phyloP scores from a whole-genome alignment of 805 yeast species.

The Myxozyma melibiosi region DNA sequence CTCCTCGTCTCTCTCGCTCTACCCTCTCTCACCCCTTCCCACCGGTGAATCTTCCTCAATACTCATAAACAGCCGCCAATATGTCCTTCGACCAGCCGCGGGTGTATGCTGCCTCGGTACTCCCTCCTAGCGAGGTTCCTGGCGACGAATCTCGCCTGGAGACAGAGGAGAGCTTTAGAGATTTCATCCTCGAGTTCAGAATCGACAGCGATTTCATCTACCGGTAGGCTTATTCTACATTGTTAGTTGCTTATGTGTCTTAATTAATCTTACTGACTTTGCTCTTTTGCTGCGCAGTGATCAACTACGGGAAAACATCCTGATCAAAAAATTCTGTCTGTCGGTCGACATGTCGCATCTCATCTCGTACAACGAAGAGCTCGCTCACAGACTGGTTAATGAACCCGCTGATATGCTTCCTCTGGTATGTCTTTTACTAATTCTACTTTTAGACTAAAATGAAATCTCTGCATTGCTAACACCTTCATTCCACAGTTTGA shows the following conservation, averaged over 20 bases:
- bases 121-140: constrained; percentile 51
- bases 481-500: constrained; percentile 32
- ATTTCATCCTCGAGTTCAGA: constrained; percentile 83
- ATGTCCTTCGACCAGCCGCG: constrained; percentile 47
- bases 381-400: constrained; percentile 79
- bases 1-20: background rate
- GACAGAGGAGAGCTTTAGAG: constrained; percentile 55
- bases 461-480: background rate
- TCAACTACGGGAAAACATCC: constrained; percentile 82
- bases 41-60: background rate
- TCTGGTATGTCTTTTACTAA: constrained; percentile 53
- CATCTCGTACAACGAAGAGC: constrained; percentile 83
- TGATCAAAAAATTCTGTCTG: constrained; percentile 71
- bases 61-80: background rate
- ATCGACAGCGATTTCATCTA: constrained; percentile 80
- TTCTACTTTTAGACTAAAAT: background rate
- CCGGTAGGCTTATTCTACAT: constrained; percentile 38
- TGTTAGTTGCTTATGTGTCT: background rate
- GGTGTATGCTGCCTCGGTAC: constrained; percentile 40
- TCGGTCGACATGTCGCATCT: constrained; percentile 81
- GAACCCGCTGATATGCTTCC: constrained; percentile 57
- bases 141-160: constrained; percentile 51
- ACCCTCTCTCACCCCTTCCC: background rate
- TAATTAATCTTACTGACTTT: background rate
- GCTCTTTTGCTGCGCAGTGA: constrained; percentile 52